phyloP scores from a whole-genome alignment of 139 green algal genomes.

The Tetraselmis striata region DNA sequence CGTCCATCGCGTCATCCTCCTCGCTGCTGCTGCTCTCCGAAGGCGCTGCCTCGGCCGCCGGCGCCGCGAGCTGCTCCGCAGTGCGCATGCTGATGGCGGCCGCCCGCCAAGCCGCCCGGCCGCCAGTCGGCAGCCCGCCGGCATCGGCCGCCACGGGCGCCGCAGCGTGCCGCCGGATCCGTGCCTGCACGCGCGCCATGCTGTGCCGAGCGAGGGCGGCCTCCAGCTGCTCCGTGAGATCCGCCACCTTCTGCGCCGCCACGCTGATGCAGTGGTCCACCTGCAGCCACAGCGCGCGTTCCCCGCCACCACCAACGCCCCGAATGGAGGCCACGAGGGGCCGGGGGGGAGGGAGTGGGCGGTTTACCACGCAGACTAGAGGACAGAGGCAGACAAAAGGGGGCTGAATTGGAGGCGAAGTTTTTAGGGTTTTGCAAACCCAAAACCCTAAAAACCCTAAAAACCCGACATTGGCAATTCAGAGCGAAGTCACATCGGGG shows the following conservation, averaged over 20 bases:
- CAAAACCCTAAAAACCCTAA: no score
- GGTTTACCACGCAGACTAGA: no score
- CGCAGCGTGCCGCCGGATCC: constrained; percentile 27
- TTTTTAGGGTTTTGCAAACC: no score
- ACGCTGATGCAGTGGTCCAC: constrained; percentile 30
- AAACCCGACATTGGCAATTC: no score
- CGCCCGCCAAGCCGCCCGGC: neutral
- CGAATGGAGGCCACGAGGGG: no score
- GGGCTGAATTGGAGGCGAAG: no score
- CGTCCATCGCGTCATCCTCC: neutral
- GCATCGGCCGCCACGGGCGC: constrained; percentile 3
- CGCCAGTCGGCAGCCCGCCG: neutral
- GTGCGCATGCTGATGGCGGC: constrained; percentile 1
- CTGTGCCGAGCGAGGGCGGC: constrained; percentile 48
- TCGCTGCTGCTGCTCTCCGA: neutral
- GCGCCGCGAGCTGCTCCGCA: neutral
- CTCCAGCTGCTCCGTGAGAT: constrained; percentile 38
- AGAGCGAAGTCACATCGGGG: no score
- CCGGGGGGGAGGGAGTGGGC: no score
- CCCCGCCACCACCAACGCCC: no score
- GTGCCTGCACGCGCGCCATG: constrained; percentile 34
- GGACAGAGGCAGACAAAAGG: no score
- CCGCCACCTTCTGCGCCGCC: constrained; percentile 23
- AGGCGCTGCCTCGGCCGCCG: neutral
- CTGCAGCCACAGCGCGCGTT: no score